A percentile compares a stretch with the other conserved stretches of the same genome.
Evolutionary conservation across 345 rosid species (phyloP).

Genomic region (Noccaea bulbosa): DNA sequence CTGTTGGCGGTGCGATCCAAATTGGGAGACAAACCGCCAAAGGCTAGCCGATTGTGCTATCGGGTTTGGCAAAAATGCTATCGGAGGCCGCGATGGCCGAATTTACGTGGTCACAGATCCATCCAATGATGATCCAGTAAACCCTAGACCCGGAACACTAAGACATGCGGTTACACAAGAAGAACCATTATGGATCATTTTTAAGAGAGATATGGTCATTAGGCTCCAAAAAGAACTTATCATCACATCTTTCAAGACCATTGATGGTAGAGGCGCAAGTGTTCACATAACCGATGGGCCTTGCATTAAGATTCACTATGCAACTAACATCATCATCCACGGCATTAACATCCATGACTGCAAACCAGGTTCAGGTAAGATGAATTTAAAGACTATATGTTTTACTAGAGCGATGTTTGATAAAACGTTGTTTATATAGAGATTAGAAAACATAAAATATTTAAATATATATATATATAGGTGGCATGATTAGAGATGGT

Average conservation of each 20-base stretch:
- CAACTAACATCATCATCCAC: conserved; percentile 71
- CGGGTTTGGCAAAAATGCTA: conserved; percentile 75
- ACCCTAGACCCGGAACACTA: conserved; percentile 72
- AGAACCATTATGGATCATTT: conserved; percentile 78
- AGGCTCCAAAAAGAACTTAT: conserved; percentile 63
- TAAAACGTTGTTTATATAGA: too few species aligned
- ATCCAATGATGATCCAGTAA: conserved; percentile 56
- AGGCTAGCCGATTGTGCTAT: conserved; percentile 73
- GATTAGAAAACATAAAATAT: too few species aligned
- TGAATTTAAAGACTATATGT: neutral
- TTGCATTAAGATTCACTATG: conserved; percentile 69
- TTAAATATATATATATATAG: neutral
- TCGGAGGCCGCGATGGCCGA: conserved; percentile 66
- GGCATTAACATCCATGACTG: conserved; percentile 79
- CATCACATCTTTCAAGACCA: conserved; percentile 71
- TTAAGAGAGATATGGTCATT: conserved; percentile 78
- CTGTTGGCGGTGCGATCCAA: conserved; percentile 80
- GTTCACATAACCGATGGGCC: conserved; percentile 79
- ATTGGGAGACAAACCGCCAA: conserved; percentile 73
- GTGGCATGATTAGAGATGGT: conserved; percentile 57
- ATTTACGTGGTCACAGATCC: conserved; percentile 70
- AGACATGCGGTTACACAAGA: conserved; percentile 74
- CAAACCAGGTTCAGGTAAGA: conserved; percentile 46
- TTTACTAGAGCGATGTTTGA: too few species aligned
- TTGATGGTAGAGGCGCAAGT: conserved; percentile 81